Evolutionary conservation across 2,329 filamentous ascomycete genomes (phyloP).

Genomic region (Xylaria sp.): DNA sequence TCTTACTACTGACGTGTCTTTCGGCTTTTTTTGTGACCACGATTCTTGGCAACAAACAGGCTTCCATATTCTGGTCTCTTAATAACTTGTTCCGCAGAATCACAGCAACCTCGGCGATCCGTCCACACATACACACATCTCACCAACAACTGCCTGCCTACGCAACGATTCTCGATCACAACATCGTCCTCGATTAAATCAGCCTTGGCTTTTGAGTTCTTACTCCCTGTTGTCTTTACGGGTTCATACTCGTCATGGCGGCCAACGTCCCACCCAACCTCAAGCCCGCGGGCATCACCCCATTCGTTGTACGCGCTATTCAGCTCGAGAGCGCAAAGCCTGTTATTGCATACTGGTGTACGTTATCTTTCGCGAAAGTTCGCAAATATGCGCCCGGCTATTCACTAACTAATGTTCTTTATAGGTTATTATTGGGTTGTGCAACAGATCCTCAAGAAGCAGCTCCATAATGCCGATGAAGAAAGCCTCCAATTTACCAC

Average conservation of each 20-base stretch:
- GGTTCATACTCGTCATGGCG: slow-evolving; percentile 66
- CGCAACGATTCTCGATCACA: slow-evolving; percentile 1
- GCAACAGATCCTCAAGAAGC: slow-evolving; percentile 85
- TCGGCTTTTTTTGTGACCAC: slow-evolving; percentile 12
- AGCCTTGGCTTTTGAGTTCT: not conserved
- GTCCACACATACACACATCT: not conserved
- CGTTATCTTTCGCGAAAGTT: slow-evolving; percentile 49
- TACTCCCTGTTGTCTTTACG: not conserved
- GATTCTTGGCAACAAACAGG: slow-evolving; percentile 17
- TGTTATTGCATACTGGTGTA: slow-evolving; percentile 95
- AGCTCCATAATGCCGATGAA: slow-evolving; percentile 80
- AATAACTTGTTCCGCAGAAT: not conserved
- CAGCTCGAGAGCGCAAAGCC: slow-evolving; percentile 89
- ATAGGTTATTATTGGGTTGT: slow-evolving; percentile 90
- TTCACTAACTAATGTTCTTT: slow-evolving; percentile 24
- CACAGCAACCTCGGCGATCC: not conserved
- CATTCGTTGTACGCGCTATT: slow-evolving; percentile 83
- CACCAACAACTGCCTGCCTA: not conserved
- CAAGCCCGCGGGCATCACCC: slow-evolving; percentile 82
- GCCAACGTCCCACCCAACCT: slow-evolving; percentile 75
- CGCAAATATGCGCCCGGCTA: not conserved
- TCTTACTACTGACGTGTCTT: slow-evolving; percentile 8
- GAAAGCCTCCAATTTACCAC: slow-evolving; percentile 85
- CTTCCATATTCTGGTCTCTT: slow-evolving; percentile 8
- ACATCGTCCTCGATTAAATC: not conserved